phyloP scores from a whole-genome alignment of 345 rosid genomes.

The Rubroshorea leprosula region DNA sequence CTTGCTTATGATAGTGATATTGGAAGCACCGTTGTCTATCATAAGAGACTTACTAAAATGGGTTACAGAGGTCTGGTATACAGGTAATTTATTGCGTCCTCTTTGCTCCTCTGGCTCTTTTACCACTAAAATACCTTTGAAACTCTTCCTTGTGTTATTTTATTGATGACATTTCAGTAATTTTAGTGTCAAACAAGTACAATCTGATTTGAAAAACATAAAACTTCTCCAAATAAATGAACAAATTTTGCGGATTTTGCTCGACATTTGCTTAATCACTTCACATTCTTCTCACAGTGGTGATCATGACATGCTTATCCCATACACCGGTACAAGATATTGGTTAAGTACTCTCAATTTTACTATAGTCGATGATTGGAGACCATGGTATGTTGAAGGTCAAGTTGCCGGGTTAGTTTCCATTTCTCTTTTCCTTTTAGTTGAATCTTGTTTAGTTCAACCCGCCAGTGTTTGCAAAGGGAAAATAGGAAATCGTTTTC shows the following conservation, averaged over 20 bases:
- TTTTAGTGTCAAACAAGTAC: too few species aligned
- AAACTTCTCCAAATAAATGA: too few species aligned
- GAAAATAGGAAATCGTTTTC: too few species aligned
- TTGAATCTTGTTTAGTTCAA: too few species aligned
- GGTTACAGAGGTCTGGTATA: conserved; percentile 17
- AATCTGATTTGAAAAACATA: too few species aligned
- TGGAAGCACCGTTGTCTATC: conserved; percentile 13
- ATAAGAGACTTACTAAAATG: conserved; percentile 9
- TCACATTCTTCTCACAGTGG: conserved; percentile 21
- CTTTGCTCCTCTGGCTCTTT: background rate
- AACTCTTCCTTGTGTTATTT: too few species aligned
- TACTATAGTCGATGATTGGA: conserved; percentile 15
- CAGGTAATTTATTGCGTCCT: conserved; percentile 4
- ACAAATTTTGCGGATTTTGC: too few species aligned
- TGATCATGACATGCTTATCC: conserved; percentile 27
- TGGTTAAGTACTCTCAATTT: conserved; percentile 19
- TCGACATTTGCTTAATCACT: too few species aligned
- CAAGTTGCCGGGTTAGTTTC: conserved; percentile 27
- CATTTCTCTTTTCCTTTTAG: background rate
- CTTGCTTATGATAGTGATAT: conserved; percentile 18
- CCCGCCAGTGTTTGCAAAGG: too few species aligned
- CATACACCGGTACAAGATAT: conserved; percentile 19
- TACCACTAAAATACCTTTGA: too few species aligned
- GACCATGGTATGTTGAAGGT: conserved; percentile 28
- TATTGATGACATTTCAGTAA: too few species aligned